Evolutionary conservation across 768 basidiomycete species (phyloP).

Genomic region (Tylopilus felleus): DNA sequence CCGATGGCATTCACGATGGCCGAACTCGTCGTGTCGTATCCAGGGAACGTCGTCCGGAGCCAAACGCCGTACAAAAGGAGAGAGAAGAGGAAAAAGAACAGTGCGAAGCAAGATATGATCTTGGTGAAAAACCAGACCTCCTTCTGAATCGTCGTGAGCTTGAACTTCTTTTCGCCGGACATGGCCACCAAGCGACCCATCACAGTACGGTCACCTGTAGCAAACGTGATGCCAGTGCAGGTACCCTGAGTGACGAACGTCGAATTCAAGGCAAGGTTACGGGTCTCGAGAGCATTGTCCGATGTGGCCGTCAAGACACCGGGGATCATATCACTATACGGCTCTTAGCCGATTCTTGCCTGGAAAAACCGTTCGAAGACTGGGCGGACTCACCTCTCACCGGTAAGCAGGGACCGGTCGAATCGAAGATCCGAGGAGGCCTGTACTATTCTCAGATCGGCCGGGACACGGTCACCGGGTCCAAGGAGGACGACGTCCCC

Average conservation of each 20-base stretch:
- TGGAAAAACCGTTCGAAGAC: neutral
- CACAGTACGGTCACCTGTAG: constrained; percentile 40
- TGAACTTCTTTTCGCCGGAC: no score
- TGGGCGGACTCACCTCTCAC: constrained; percentile 34
- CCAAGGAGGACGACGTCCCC: constrained; percentile 50
- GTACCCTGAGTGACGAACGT: constrained; percentile 41
- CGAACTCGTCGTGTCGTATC: no score
- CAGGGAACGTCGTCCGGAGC: no score
- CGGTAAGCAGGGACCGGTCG: constrained; percentile 51
- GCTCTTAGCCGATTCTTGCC: constrained; percentile 2
- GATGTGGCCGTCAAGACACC: constrained; percentile 43
- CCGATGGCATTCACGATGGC: no score
- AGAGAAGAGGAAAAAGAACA: no score
- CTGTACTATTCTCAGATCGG: constrained; percentile 52
- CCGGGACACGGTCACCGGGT: constrained; percentile 56
- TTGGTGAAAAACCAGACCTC: no score
- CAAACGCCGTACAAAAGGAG: no score
- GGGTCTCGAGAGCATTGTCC: constrained; percentile 44
- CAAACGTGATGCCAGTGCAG: constrained; percentile 39
- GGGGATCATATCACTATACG: constrained; percentile 39
- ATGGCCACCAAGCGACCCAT: constrained; percentile 28
- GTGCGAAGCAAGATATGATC: no score
- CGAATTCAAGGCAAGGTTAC: constrained; percentile 47
- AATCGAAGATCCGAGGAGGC: constrained; percentile 48
- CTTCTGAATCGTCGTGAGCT: no score